Conservation (phyloP, 345 rosid species). For the Brassica nigra region DNA sequence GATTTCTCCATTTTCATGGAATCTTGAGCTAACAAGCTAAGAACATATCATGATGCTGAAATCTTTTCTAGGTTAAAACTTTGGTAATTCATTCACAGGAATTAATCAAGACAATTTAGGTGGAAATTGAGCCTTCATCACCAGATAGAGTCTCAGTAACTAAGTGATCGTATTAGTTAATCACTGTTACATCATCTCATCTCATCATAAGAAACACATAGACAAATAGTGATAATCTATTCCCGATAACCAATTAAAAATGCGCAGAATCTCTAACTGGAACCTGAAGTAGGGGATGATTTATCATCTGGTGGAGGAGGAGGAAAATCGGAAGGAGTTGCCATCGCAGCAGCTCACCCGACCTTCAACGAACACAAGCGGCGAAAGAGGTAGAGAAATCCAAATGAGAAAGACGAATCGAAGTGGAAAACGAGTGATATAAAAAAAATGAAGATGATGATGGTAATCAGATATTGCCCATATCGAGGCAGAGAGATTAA, state of each 20-base stretch:
- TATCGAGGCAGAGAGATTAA: slow-evolving; percentile 23
- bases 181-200: too few species aligned
- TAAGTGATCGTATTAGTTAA: too few species aligned
- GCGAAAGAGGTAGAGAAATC: not conserved
- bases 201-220: too few species aligned
- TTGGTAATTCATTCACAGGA: too few species aligned
- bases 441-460: not conserved
- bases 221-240: not conserved
- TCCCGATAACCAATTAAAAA: not conserved
- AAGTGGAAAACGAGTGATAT: not conserved
- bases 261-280: not conserved
- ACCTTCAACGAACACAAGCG: slow-evolving; percentile 16
- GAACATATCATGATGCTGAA: too few species aligned
- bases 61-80: too few species aligned
- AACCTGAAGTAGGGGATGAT: slow-evolving; percentile 32
- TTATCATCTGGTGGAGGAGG: slow-evolving; percentile 24
- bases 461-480: slow-evolving; percentile 17
- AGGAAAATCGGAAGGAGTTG: slow-evolving; percentile 38
- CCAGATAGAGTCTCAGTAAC: too few species aligned
- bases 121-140: too few species aligned
- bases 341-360: slow-evolving; percentile 43
- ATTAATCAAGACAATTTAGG: too few species aligned
- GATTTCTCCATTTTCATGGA: too few species aligned
- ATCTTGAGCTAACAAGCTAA: too few species aligned
- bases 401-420: not conserved